Conservation (phyloP, 2,329 filamentous ascomycete species). For the Microsporum canis region DNA sequence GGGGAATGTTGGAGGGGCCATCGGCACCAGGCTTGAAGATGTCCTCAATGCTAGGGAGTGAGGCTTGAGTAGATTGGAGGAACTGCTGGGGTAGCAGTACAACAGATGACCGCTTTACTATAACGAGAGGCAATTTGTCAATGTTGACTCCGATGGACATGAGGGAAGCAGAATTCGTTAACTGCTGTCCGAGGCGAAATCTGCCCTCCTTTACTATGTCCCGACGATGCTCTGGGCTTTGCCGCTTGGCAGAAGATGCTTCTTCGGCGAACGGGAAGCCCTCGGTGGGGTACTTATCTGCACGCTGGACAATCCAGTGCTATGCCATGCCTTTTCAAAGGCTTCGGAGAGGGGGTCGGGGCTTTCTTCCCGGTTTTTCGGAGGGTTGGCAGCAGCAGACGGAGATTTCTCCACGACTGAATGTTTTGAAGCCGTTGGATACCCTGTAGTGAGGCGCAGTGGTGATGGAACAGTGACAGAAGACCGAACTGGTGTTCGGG, state of each 20-base stretch:
- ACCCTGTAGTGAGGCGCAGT: background rate
- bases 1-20: slow-evolving; percentile 36
- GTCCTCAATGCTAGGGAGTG: slow-evolving; percentile 26
- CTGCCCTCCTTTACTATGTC: background rate
- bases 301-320: slow-evolving; percentile 15
- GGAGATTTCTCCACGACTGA: background rate
- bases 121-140: background rate
- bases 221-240: background rate
- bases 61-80: background rate
- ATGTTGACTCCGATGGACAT: background rate
- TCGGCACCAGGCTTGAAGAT: slow-evolving; percentile 37
- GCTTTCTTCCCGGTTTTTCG: slow-evolving; percentile 7
- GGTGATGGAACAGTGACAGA: background rate
- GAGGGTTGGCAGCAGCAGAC: background rate
- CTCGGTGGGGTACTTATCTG: slow-evolving; percentile 13
- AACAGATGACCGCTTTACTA: background rate
- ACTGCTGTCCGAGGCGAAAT: background rate
- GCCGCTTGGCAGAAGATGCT: background rate
- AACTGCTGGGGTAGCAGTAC: background rate
- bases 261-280: background rate
- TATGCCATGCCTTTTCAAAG: slow-evolving; percentile 9
- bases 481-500: background rate
- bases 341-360: slow-evolving; percentile 15
- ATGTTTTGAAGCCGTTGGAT: background rate
- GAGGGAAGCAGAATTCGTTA: background rate